Evolutionary conservation across 176 grass and related monocot genomes (phyloP), one percentile per base, ranked within the genome.

Genomic region (Carex parvula): DNA sequence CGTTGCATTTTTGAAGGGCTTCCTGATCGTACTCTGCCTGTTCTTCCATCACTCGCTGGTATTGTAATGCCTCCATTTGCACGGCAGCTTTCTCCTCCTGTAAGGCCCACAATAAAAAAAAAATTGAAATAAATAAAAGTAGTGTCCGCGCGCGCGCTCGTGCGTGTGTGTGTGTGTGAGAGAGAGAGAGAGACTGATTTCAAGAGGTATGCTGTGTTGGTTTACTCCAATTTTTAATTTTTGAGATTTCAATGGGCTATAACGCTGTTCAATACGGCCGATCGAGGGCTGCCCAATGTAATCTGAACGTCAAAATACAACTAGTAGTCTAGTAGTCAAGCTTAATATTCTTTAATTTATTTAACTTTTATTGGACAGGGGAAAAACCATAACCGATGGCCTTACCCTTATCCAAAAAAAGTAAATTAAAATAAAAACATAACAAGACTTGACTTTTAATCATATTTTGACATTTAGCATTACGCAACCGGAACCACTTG

Each of bases 21-120:
- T 94, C 92, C 1, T 89, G 82, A 60, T 94, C 88, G 15, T 93
- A 98, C 67, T 94, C 87, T 18, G 64, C 90, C 86, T 98, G 92
- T 84, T 93, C 95, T 68, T 94, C 95, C 95, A 98, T 88, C 87
- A 98, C 88, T 87, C 92, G 65, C 20, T 85, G 82, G 81, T 98
- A 94, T 83, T 94, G 92, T 30, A 84, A 80, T 4, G 90, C 82
- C 60, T 98, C 95, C 86, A 92, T 98, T 81, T 92, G 91, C 89
- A 81, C 78, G 3, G 91, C 85, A 48, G 92, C 90, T 84, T 98
- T 98, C 86, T 98, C 95, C 85, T 94, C 95, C 84, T 82, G 26
- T 67, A 11, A 82, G 14, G 14, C 12, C 13, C 60, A 82, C 15
- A 56, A 30, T 55, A 55, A 30, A 7, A 71, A 10, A 55, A 56